Percentiles rank a stretch among this genome's conserved stretches.
These are phyloP conservation scores for Rhododendron henanense DNA, from an alignment of 148 eudicot species.

Conservation along the genomic window DNA sequence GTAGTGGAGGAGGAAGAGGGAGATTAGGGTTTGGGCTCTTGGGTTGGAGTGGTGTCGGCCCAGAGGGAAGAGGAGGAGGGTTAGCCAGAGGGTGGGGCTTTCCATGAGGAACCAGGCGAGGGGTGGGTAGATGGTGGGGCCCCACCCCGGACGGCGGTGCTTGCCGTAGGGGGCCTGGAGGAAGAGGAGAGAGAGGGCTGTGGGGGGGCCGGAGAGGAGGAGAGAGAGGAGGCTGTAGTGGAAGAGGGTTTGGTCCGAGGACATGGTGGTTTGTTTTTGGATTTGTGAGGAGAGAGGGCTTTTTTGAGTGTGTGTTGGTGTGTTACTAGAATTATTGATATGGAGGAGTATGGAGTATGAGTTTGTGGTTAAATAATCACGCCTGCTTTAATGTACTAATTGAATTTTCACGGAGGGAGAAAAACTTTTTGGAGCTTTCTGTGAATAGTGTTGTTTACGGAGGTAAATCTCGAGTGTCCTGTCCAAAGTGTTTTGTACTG, in stretches of 20 bases:
- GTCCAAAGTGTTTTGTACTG: too few species aligned
- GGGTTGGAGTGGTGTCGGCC: conserved; percentile 38
- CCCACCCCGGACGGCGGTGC: conserved; percentile 72
- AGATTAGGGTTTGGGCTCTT: conserved; percentile 42
- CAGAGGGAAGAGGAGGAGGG: conserved; percentile 52
- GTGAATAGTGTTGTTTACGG: too few species aligned
- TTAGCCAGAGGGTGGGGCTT: conserved; percentile 56
- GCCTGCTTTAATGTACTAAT: not conserved
- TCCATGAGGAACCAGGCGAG: conserved; percentile 92
- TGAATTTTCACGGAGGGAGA: too few species aligned
- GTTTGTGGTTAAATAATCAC: not conserved
- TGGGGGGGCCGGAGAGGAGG: conserved; percentile 37
- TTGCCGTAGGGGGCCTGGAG: conserved; percentile 88
- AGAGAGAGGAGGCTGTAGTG: conserved; percentile 33
- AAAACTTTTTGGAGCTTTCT: too few species aligned
- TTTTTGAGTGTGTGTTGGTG: too few species aligned
- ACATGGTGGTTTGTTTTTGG: not conserved
- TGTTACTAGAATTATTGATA: too few species aligned
- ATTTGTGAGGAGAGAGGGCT: not conserved
- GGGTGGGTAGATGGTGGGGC: conserved; percentile 62
- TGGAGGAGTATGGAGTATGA: too few species aligned
- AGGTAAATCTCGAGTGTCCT: too few species aligned
- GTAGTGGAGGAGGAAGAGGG: conserved; percentile 75
- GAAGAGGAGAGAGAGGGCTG: conserved; percentile 43
- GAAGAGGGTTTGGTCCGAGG: conserved; percentile 37